phyloP scores from a whole-genome alignment of 1,284 basidiomycete genomes.

The Prillingera fragicola region DNA sequence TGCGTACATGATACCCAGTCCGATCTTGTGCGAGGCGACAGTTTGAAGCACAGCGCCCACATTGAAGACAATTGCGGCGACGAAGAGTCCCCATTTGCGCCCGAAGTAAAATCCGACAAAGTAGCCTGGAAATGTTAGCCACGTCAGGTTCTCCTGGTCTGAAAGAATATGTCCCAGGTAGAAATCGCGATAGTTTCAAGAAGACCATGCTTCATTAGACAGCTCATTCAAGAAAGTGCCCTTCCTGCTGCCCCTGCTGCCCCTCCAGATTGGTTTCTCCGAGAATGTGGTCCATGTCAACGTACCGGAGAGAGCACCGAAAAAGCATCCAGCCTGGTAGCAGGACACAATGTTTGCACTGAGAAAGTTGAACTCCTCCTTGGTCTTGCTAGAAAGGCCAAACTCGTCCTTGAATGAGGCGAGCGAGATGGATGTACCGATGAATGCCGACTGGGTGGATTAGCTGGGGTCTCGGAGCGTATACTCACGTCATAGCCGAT shows the following conservation, averaged over 20 bases:
- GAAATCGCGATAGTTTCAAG: no score
- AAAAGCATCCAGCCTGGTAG: slow-evolving; percentile 41
- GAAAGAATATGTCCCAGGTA: no score
- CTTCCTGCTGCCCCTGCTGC: no score
- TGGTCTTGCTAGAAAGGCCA: slow-evolving; percentile 8
- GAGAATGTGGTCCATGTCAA: no score
- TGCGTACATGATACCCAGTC: slow-evolving; percentile 33
- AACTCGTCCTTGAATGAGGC: slow-evolving; percentile 33
- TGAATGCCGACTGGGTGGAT: slow-evolving; percentile 29
- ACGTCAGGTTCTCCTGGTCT: no score
- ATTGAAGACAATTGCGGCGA: slow-evolving; percentile 37
- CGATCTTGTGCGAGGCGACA: slow-evolving; percentile 24
- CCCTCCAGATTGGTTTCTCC: no score
- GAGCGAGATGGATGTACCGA: slow-evolving; percentile 32
- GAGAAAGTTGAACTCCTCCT: slow-evolving; percentile 8
- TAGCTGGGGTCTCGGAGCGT: neutral
- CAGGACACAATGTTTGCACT: slow-evolving; percentile 53
- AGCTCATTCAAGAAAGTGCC: no score
- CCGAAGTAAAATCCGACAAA: slow-evolving; percentile 24
- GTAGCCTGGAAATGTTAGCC: no score
- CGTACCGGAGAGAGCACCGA: slow-evolving; percentile 23
- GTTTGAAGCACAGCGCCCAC: slow-evolving; percentile 40
- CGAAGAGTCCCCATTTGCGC: slow-evolving; percentile 27
- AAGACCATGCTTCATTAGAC: no score
- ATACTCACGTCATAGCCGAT: slow-evolving; percentile 48